phyloP scores from a whole-genome alignment of 2,329 filamentous ascomycete genomes.

The Fusarium odoratissimum region DNA sequence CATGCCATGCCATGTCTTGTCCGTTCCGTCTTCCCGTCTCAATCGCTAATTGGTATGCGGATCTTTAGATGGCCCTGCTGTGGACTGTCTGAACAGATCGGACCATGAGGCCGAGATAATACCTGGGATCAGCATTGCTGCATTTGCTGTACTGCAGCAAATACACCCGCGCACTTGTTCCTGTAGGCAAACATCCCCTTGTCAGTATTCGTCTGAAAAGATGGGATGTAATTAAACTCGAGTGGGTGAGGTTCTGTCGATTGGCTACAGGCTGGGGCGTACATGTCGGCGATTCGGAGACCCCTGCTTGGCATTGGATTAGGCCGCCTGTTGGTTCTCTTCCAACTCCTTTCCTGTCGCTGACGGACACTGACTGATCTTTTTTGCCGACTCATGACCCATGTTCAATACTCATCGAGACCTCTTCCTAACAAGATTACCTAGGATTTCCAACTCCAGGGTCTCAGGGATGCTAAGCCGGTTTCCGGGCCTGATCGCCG shows the following conservation, averaged over 20 bases:
- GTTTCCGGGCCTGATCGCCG: conserved; percentile 27
- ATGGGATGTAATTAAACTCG: conserved; percentile 44
- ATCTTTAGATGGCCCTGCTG: not conserved
- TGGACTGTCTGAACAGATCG: conserved; percentile 22
- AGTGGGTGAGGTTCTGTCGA: conserved; percentile 26
- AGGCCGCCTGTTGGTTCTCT: conserved; percentile 9
- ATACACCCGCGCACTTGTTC: not conserved
- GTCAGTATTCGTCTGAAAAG: conserved; percentile 20
- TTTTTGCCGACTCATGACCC: conserved; percentile 29
- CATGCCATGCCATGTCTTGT: conserved; percentile 16
- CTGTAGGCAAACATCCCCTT: conserved; percentile 12
- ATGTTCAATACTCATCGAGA: conserved; percentile 14
- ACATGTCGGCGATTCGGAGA: conserved; percentile 21
- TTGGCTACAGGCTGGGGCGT: conserved; percentile 33
- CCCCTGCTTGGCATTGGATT: conserved; percentile 32
- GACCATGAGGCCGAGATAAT: conserved; percentile 26
- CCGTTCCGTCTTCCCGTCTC: conserved; percentile 18
- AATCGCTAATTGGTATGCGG: not conserved
- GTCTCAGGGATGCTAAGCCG: conserved; percentile 20
- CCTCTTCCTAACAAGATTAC: conserved; percentile 25
- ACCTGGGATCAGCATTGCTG: not conserved
- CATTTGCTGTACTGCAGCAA: not conserved
- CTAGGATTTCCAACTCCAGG: conserved; percentile 23
- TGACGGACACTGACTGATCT: conserved; percentile 17
- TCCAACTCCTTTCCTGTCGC: conserved; percentile 11